These are phyloP conservation scores for Hanseniaspora jakobsenii DNA, from an alignment of 805 yeast genomes.

Conservation along the genomic window DNA sequence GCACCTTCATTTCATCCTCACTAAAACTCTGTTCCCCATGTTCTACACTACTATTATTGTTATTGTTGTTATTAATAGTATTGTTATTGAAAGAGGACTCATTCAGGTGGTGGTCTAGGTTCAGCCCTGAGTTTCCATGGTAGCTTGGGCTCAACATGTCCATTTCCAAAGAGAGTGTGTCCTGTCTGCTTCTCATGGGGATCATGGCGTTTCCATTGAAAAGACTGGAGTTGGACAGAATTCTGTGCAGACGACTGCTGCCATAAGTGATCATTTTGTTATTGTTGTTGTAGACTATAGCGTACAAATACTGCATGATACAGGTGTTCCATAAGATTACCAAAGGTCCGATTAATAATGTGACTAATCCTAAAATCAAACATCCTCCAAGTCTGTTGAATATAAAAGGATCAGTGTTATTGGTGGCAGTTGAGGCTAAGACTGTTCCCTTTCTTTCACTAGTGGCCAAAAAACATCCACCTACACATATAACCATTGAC, in stretches of 20 bases:
- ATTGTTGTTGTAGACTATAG: constrained; percentile 4
- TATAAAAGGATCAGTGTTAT: constrained; percentile 23
- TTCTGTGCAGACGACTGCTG: background rate
- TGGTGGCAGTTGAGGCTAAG: constrained; percentile 22
- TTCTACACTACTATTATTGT: background rate
- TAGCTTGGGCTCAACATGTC: background rate
- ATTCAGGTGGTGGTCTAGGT: no score
- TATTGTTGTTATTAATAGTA: no score
- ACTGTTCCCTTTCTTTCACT: constrained; percentile 27
- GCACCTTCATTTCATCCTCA: constrained; percentile 10
- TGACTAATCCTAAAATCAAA: constrained; percentile 26
- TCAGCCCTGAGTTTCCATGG: background rate
- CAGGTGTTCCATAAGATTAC: constrained; percentile 22
- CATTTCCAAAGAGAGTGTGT: constrained; percentile 10
- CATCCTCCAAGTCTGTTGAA: constrained; percentile 29
- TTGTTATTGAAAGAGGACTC: no score
- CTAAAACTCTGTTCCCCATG: background rate
- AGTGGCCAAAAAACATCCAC: constrained; percentile 25
- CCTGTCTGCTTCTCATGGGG: constrained; percentile 13
- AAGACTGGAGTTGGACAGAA: background rate
- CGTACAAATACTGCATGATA: constrained; percentile 10
- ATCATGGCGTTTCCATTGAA: no score
- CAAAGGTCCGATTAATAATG: constrained; percentile 26
- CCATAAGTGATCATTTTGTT: background rate
- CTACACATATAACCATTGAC: constrained; percentile 24